These are phyloP conservation scores for Gossypium schwendimanii DNA, from an alignment of 441 rosid genomes.

Conservation along the genomic window DNA sequence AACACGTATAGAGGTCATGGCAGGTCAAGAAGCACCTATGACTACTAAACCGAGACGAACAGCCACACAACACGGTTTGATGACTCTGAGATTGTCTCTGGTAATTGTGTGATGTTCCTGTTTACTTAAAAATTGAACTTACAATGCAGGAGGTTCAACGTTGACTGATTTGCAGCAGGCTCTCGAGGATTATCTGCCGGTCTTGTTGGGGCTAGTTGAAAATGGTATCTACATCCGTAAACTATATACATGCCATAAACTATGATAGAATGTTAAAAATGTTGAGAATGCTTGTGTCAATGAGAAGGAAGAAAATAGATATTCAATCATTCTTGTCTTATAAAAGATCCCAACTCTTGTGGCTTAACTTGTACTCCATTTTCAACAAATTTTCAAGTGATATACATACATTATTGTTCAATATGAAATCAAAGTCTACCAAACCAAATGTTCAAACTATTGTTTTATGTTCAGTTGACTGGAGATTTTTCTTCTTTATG, in stretches of 20 bases:
- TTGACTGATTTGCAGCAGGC: slow-evolving; percentile 42
- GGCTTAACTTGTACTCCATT: neutral
- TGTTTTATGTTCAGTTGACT: neutral
- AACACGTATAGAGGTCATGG: slow-evolving; percentile 41
- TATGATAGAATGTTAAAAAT: neutral
- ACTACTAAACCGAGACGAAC: slow-evolving; percentile 27
- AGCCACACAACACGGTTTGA: slow-evolving; percentile 39
- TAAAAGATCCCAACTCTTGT: neutral
- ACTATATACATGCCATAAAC: neutral
- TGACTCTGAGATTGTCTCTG: neutral
- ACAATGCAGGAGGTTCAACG: slow-evolving; percentile 38
- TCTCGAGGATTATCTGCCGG: slow-evolving; percentile 40
- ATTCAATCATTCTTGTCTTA: neutral
- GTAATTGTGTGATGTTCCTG: neutral
- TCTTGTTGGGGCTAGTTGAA: slow-evolving; percentile 31
- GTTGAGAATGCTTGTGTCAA: neutral
- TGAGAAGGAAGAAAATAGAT: neutral
- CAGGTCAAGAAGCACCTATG: slow-evolving; percentile 37
- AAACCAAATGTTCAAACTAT: neutral
- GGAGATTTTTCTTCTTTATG: neutral
- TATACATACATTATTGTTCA: neutral
- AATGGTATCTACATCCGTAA: slow-evolving; percentile 21
- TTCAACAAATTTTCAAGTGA: neutral
- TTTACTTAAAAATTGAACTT: neutral
- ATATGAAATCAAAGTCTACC: neutral